Evolutionary conservation across 208 protist species (phyloP), one percentile per base, ranked within the genome.

Genomic region (Crithidia fasciculata): DNA sequence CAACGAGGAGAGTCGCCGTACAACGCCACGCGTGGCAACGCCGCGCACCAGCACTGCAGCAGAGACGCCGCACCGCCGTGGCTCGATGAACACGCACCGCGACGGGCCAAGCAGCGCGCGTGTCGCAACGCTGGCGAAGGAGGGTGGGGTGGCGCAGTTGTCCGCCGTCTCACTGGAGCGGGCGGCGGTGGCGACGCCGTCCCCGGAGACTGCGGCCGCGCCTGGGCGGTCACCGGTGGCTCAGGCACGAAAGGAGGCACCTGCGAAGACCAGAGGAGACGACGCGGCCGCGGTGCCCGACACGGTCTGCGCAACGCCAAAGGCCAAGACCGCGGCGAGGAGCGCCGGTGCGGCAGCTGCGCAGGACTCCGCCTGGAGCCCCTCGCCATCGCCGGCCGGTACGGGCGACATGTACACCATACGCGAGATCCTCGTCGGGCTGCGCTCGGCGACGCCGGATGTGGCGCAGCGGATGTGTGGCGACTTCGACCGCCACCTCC

Each of bases 391-490:
- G 8, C 40, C n/a, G 3, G 61, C 58, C 28, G 60, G n/a, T 28
- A 83, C 65, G 54, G 74, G 89, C n/a, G 78, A 87, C 49, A 53
- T 78, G 40, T 89, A 94, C 69, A 89, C 89, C 5, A 85, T 96
- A n/a, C 84, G 84, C 43, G 90, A 95, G 45, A 95, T 97, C 45
- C 69, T 92, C 59, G 67, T 85, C 15, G 92, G 90, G 8, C 64
- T 97, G 40, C 87, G 82, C 15, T 91, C 90, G 15, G 90, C 86
- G 19, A 82, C 82, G 53, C 37, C 85, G 2, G 52, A 67, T 15
- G 86, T 87, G 61, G 92, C 88, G 58, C 69, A 73, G 54, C 71
- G 44, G 49, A 89, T 94, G 81, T 95, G 92, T 62, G 53, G 53
- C 0, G 90, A 93, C 74, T 93, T 94, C 64, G 64, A 83, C 72